Base-by-base conservation (phyloP, 2,329 filamentous ascomycete genomes). In the Cercospora janseana region DNA sequence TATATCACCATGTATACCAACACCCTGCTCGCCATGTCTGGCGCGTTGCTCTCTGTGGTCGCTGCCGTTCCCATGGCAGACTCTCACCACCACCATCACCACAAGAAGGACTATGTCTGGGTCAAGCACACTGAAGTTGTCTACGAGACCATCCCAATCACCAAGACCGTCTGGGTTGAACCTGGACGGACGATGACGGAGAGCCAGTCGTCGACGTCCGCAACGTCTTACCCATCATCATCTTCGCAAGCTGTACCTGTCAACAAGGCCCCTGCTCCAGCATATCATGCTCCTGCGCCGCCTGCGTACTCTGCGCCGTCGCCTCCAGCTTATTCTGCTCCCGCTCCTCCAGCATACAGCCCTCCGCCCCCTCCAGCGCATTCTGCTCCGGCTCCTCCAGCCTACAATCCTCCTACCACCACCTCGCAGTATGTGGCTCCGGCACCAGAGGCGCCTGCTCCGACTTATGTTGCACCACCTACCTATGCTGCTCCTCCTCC, bases 121-220 rank as follows among this genome's bases (percentile, higher is more conserved):
- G 69, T 76, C 55, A 79, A 76, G 21, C 70, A 76, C 40, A 72
- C 69, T 28, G 69, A 73, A 16, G 66, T 72, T 44, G 74, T 72
- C 46, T 71, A 73, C 59, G 73, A 74, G 47, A 80, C 75, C 32
- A 65, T 80, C 42, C 66, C 71, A 45, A 66, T 75, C 50, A 75
- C 73, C 52, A 72, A 69, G 56, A 78, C 75, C 52, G 55, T 80
- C 64, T 77, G 70, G 68, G 68, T 75, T 16, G 62, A 71, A 61
- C 59, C 66, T 10, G 60, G 61, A 35, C 57, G 61, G 44, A 58
- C 58, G 21, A 29, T 50, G 9, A 50, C 56, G 29, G 51, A 40
- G n/a, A 15, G 7, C 21, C n/a, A n/a, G 20, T 26, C 23, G 18
- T 55, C 37, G 34, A 56, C 40, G 31, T 43, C 34, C 24, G 46